A percentile compares a stretch with the other conserved stretches of the same genome.
phyloP scores from a whole-genome alignment of 164 flowering plant species.

The Annona cherimola region DNA sequence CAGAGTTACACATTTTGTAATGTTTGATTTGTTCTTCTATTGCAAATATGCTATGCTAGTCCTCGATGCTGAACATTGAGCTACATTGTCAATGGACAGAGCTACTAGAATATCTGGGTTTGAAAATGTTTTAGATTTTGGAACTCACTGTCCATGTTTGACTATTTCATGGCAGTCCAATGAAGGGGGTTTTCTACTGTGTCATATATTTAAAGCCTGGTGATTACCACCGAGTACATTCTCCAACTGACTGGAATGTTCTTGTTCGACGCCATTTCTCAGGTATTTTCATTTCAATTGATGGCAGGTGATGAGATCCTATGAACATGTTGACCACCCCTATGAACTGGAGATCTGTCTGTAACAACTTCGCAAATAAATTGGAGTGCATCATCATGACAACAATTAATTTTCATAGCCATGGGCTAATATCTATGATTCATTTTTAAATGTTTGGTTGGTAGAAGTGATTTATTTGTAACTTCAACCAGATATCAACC shows the following conservation, averaged over 20 bases:
- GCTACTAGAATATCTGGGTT: neutral
- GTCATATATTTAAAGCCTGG: slow-evolving; percentile 91
- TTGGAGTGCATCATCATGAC: neutral
- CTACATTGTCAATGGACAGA: neutral
- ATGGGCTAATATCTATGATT: neutral
- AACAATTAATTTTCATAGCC: too few relatives aligned
- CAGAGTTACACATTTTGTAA: neutral
- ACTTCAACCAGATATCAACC: too few relatives aligned
- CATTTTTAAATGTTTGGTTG: neutral
- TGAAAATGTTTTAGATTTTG: neutral
- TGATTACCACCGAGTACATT: slow-evolving; percentile 90
- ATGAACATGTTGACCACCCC: neutral
- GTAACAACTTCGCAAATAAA: neutral
- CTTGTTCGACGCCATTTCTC: slow-evolving; percentile 80
- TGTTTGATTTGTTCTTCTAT: neutral
- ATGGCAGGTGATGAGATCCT: neutral
- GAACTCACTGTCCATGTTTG: neutral
- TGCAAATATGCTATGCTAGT: neutral
- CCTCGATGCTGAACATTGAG: neutral
- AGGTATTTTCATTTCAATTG: slow-evolving; percentile 36
- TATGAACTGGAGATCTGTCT: neutral
- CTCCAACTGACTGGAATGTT: slow-evolving; percentile 87
- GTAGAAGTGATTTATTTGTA: neutral
- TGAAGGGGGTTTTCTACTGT: slow-evolving; percentile 90
- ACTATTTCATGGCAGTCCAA: slow-evolving; percentile 56